Conservation (phyloP, 176 grass and related monocot genomes). For the Carex cristatella region DNA sequence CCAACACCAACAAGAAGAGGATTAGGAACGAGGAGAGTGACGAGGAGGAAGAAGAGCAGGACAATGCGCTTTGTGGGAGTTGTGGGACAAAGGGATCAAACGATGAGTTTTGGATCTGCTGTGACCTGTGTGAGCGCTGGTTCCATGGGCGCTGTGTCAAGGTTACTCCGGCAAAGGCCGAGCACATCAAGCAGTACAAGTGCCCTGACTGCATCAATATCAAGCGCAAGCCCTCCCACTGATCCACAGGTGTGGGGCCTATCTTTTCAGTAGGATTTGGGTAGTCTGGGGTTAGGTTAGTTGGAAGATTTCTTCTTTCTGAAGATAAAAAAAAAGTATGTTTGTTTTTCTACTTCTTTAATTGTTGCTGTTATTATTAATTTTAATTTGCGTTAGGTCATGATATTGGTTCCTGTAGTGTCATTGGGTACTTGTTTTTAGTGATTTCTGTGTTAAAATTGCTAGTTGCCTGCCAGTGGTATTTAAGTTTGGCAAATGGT, state of each 20-base stretch:
- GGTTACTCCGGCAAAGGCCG: constrained; percentile 79
- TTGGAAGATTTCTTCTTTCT: constrained; percentile 4
- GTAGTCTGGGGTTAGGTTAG: neutral
- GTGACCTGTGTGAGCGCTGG: constrained; percentile 83
- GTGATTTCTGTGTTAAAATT: constrained; percentile 10
- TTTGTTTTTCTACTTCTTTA: constrained; percentile 9
- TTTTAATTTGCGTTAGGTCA: constrained; percentile 9
- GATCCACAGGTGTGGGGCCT: neutral
- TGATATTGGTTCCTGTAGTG: constrained; percentile 6
- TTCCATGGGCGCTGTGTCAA: constrained; percentile 91
- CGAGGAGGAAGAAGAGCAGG: constrained; percentile 64
- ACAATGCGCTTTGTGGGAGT: constrained; percentile 76
- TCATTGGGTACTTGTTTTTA: neutral
- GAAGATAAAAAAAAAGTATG: constrained; percentile 16
- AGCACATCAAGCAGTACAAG: constrained; percentile 99
- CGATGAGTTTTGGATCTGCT: constrained; percentile 96
- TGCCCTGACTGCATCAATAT: constrained; percentile 81
- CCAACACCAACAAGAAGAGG: neutral
- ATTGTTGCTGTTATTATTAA: constrained; percentile 12
- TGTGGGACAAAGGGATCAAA: constrained; percentile 67
- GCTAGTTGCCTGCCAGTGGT: neutral
- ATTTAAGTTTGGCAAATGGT: neutral
- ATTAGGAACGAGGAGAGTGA: constrained; percentile 15
- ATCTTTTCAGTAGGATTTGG: constrained; percentile 17
- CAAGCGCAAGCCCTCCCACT: constrained; percentile 30